These are phyloP conservation scores for Proliferodiscus dingleyae DNA, from an alignment of 2,329 filamentous ascomycete species.

Conservation along the genomic window DNA sequence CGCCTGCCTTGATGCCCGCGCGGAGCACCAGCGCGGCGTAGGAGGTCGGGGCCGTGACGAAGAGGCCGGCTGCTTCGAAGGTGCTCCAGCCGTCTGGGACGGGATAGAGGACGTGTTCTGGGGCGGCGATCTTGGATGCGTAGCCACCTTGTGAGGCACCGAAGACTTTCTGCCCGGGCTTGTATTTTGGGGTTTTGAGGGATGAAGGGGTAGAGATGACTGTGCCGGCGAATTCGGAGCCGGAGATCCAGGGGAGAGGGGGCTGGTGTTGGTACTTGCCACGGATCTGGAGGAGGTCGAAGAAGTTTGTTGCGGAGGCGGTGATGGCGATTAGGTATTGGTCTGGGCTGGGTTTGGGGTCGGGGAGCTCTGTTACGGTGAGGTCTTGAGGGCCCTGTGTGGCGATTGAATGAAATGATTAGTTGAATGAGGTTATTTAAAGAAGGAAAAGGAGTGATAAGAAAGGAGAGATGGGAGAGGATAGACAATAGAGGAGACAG, in stretches of 20 bases:
- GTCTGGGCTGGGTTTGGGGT: conserved; percentile 63
- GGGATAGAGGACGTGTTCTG: conserved; percentile 63
- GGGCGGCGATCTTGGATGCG: conserved; percentile 66
- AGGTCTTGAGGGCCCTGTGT: conserved; percentile 79
- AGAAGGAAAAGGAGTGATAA: conserved; percentile 1
- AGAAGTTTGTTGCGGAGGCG: conserved; percentile 90
- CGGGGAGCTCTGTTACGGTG: conserved; percentile 66
- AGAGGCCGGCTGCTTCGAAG: conserved; percentile 79
- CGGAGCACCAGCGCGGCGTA: conserved; percentile 79
- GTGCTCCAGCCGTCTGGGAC: conserved; percentile 80
- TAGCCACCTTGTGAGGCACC: conserved; percentile 83
- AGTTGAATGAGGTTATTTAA: too few relatives aligned
- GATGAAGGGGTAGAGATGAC: conserved; percentile 61
- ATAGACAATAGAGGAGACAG: not conserved
- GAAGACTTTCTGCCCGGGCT: conserved; percentile 78
- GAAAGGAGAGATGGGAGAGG: not conserved
- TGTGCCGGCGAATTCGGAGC: conserved; percentile 79
- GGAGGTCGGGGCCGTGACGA: conserved; percentile 86
- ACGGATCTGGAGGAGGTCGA: conserved; percentile 90
- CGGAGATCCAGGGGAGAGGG: conserved; percentile 77
- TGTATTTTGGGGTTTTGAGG: conserved; percentile 54
- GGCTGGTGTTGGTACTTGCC: conserved; percentile 95
- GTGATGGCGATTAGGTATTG: conserved; percentile 87
- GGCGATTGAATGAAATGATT: too few relatives aligned
- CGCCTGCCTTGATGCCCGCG: conserved; percentile 71